Percentiles rank a stretch among this genome's conserved stretches.
Conservation (phyloP, 2,329 filamentous ascomycete genomes). For the Ophiostoma populinum region DNA sequence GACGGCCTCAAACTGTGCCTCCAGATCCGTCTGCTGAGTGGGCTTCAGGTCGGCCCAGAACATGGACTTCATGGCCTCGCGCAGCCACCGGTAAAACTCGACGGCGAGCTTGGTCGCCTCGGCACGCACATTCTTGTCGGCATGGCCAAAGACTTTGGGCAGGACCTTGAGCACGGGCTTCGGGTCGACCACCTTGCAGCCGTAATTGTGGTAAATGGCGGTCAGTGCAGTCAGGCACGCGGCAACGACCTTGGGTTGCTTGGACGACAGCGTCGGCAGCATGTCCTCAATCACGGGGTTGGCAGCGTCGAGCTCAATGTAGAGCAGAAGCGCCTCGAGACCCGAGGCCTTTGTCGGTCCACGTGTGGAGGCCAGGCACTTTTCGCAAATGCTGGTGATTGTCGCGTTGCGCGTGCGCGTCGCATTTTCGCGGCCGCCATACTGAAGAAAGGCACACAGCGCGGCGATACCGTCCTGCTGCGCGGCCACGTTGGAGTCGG, state of each 20-base stretch:
- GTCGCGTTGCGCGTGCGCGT: conserved; percentile 61
- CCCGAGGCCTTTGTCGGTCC: conserved; percentile 78
- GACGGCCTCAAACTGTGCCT: conserved; percentile 84
- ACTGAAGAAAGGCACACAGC: conserved; percentile 84
- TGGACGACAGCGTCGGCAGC: conserved; percentile 65
- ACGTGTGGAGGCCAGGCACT: conserved; percentile 73
- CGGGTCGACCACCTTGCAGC: conserved; percentile 85
- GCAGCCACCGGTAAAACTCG: conserved; percentile 91
- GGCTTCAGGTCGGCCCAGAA: conserved; percentile 95
- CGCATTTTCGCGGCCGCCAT: conserved; percentile 64
- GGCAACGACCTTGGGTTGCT: conserved; percentile 74
- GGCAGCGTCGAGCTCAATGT: conserved; percentile 76
- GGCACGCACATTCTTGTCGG: conserved; percentile 93
- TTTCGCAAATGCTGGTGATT: conserved; percentile 69
- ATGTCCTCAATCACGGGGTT: conserved; percentile 82
- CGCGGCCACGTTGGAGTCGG: conserved; percentile 90
- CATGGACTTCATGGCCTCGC: conserved; percentile 94
- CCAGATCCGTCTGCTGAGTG: conserved; percentile 84
- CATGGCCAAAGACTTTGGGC: conserved; percentile 86
- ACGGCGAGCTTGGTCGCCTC: conserved; percentile 84
- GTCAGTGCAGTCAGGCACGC: conserved; percentile 58
- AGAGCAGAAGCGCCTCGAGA: conserved; percentile 70
- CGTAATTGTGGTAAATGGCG: conserved; percentile 80
- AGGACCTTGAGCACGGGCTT: conserved; percentile 80
- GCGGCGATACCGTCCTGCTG: conserved; percentile 84